A percentile compares a stretch with the other conserved stretches of the same genome.
These are phyloP conservation scores for Acephala macrosclerotiorum DNA, from an alignment of 2,329 filamentous ascomycete genomes.

Conservation along the genomic window DNA sequence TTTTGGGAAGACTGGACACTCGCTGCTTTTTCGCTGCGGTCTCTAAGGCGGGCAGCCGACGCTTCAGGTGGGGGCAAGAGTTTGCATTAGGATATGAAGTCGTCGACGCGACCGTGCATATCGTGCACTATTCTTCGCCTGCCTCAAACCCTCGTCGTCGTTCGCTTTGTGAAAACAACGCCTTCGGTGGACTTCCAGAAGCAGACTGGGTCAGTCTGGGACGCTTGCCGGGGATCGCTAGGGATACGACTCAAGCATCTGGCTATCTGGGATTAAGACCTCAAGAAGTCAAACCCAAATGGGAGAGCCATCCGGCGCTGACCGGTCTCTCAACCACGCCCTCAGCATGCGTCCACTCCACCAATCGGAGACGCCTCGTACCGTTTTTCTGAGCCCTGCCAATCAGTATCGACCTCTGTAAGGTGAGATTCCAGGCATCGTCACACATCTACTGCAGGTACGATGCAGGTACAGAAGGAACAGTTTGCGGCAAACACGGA, in stretches of 20 bases:
- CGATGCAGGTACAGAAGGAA: slow-evolving; percentile 39
- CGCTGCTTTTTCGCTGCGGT: slow-evolving; percentile 22
- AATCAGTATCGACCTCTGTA: neutral
- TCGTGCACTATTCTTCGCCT: slow-evolving; percentile 4
- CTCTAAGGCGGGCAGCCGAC: slow-evolving; percentile 2
- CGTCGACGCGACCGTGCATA: slow-evolving; percentile 6
- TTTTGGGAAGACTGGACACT: slow-evolving; percentile 5
- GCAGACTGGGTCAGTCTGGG: slow-evolving; percentile 12
- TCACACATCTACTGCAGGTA: slow-evolving; percentile 38
- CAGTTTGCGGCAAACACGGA: slow-evolving; percentile 6
- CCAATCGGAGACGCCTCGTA: slow-evolving; percentile 18
- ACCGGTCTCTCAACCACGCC: slow-evolving; percentile 5
- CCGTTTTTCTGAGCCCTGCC: slow-evolving; percentile 6
- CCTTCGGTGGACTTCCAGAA: slow-evolving; percentile 19
- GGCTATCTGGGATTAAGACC: slow-evolving; percentile 9
- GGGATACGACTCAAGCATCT: slow-evolving; percentile 5
- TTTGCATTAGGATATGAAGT: slow-evolving; percentile 3
- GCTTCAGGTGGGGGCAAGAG: slow-evolving; percentile 7
- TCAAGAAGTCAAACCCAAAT: neutral
- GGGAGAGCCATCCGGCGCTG: neutral
- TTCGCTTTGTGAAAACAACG: slow-evolving; percentile 7
- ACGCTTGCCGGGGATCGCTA: slow-evolving; percentile 16
- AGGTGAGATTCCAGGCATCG: slow-evolving; percentile 2
- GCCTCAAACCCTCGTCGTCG: slow-evolving; percentile 5
- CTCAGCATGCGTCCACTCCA: neutral